phyloP scores from a whole-genome alignment of 495 filamentous ascomycete species.

The Penicillium lagena region DNA sequence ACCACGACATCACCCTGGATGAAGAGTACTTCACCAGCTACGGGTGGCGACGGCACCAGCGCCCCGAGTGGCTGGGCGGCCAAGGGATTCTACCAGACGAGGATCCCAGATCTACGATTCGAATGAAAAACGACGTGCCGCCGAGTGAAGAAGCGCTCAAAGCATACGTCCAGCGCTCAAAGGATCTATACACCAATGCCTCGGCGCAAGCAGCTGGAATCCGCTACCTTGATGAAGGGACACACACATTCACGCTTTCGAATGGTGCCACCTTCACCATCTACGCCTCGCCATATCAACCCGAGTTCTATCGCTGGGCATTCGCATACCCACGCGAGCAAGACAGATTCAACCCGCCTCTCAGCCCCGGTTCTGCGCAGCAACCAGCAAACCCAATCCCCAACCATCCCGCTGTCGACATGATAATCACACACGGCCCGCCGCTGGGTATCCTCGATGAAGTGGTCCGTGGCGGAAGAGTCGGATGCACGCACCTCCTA shows the following conservation, averaged over 20 bases:
- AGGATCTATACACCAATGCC: slow-evolving; percentile 41
- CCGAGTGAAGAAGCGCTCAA: slow-evolving; percentile 2
- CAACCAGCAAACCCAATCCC: slow-evolving; percentile 42
- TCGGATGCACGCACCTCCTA: slow-evolving; percentile 43
- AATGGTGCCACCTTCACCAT: slow-evolving; percentile 56
- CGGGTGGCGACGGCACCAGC: slow-evolving; percentile 28
- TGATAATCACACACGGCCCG: slow-evolving; percentile 72
- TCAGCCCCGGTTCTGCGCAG: slow-evolving; percentile 4
- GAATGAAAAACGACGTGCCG: too few relatives aligned
- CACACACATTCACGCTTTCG: slow-evolving; percentile 43
- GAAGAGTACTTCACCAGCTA: slow-evolving; percentile 34
- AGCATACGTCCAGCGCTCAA: slow-evolving; percentile 18
- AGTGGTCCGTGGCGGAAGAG: slow-evolving; percentile 22
- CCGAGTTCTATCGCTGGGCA: slow-evolving; percentile 52
- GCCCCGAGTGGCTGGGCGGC: slow-evolving; percentile 11
- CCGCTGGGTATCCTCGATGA: slow-evolving; percentile 54
- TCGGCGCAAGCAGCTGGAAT: slow-evolving; percentile 47
- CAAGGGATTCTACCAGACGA: slow-evolving; percentile 6
- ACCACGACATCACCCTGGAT: slow-evolving; percentile 74
- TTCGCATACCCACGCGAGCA: slow-evolving; percentile 52
- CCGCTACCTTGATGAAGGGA: slow-evolving; percentile 62
- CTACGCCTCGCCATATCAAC: slow-evolving; percentile 65
- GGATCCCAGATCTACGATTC: slow-evolving; percentile 2
- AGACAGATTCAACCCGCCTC: slow-evolving; percentile 47
- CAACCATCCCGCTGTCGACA: slow-evolving; percentile 45